Base-by-base conservation (phyloP, 2,329 filamentous ascomycete genomes). In the Aspergillus quadricinctus region DNA sequence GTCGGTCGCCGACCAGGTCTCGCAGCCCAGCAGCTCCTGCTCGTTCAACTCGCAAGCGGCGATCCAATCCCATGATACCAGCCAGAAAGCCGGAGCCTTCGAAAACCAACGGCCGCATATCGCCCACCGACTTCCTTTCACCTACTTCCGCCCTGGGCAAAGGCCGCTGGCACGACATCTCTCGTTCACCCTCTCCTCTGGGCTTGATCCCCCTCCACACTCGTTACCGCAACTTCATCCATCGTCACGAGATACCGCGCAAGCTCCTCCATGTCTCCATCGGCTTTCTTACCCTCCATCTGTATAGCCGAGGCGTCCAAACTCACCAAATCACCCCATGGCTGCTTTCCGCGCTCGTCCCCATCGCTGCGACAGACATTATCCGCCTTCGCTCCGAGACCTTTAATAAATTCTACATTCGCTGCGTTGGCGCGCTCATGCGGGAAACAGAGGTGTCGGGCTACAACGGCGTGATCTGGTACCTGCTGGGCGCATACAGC, bases 401-500 rank as follows among this genome's bases (percentile, higher is more conserved):
- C 1, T 83, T 99, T 68, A 99, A 99, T 73, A 83, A 87, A 40
- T 72, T 96, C 55, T 99, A 97, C 74, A 93, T 97, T 66, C 85
- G 83, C 55, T 82, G 84, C 40, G 77, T 97, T 14, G 94, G 94
- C 49, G 91, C 92, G 0, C 81, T 99, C 65, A 99, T 99, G 94
- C 89, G 94, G 54, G 94, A 99, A 78, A 94, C 89, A 62, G 94
- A 99, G 76, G 96, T 93, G 64, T 82, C 87, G 49, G 90, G 92
- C 52, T 99, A 91, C 81, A 99, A 99, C 72, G 94, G 94, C 52
- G 93, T 97, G 64, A 95, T 99, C 63, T 97, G 90, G 80, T 99
- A 97, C 75, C 84, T 99, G 9, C 83, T 97, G 7, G 94, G 94
- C 55, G 88, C 92, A 28, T 97, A 92, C 86, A 81, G 87, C 31